These are phyloP conservation scores for Neltuma alba DNA, from an alignment of 306 rosid genomes.

Conservation along the genomic window DNA sequence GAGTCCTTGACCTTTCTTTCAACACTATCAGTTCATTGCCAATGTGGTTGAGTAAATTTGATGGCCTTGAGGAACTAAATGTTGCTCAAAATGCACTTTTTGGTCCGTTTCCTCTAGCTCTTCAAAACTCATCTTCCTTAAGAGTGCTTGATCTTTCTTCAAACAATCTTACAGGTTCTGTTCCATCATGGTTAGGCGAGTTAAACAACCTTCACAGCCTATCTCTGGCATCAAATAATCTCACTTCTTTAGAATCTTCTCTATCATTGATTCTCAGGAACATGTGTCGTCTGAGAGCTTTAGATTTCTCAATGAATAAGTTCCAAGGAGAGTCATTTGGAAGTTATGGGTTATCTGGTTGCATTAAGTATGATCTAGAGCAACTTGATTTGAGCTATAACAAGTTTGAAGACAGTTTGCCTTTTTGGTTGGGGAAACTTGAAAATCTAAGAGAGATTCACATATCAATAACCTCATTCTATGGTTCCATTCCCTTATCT, in stretches of 20 bases:
- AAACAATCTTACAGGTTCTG: neutral
- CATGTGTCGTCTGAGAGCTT: neutral
- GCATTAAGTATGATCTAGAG: neutral
- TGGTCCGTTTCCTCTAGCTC: neutral
- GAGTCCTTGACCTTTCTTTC: neutral
- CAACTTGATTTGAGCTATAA: neutral
- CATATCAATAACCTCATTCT: neutral
- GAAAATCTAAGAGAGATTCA: neutral
- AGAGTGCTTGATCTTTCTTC: neutral
- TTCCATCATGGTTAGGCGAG: conserved; percentile 1
- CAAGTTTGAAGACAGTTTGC: neutral
- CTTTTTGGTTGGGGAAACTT: neutral
- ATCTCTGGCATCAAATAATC: neutral
- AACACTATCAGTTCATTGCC: neutral
- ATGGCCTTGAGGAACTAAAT: neutral
- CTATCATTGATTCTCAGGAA: neutral
- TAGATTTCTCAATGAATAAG: too few species aligned
- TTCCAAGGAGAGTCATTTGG: too few species aligned
- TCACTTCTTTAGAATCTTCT: neutral
- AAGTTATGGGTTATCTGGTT: neutral
- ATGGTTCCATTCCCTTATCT: neutral
- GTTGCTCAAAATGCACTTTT: neutral
- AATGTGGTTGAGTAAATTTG: neutral
- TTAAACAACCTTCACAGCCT: neutral
- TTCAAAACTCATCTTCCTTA: neutral